Conservation (phyloP, 768 basidiomycete genomes). For the Naganishia kalamii region DNA sequence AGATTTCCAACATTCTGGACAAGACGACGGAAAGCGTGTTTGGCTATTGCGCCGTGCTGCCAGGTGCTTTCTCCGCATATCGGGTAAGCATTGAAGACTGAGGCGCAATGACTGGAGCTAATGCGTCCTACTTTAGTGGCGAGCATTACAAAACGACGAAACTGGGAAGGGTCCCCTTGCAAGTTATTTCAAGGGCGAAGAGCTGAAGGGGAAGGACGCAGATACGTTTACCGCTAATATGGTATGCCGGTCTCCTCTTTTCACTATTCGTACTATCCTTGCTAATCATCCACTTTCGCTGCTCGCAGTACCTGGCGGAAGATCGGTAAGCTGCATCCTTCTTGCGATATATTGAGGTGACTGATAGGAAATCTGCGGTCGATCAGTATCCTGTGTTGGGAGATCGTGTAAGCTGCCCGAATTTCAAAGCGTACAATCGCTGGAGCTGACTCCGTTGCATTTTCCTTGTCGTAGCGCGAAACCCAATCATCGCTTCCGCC, state of each 20-base stretch:
- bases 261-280: neutral
- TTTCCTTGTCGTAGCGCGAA: conserved; percentile 32
- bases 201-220: conserved; percentile 54
- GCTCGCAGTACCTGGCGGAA: conserved; percentile 37
- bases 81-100: too few species aligned
- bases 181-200: conserved; percentile 88
- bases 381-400: conserved; percentile 41
- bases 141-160: conserved; percentile 74
- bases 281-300: neutral
- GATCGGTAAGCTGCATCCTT: conserved; percentile 31
- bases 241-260: conserved; percentile 13
- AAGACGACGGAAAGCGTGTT: conserved; percentile 71
- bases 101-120: too few species aligned
- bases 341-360: too few species aligned
- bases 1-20: conserved; percentile 85
- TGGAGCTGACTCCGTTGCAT: neutral
- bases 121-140: conserved; percentile 53
- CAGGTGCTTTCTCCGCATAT: conserved; percentile 87
- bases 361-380: neutral
- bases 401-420: conserved; percentile 41
- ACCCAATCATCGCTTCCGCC: conserved; percentile 39
- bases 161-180: conserved; percentile 84
- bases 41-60: conserved; percentile 60
- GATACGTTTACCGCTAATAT: conserved; percentile 47
- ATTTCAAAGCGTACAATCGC: neutral